phyloP scores from a whole-genome alignment of 305 asterid genomes.

The Fraxinus baroniana region DNA sequence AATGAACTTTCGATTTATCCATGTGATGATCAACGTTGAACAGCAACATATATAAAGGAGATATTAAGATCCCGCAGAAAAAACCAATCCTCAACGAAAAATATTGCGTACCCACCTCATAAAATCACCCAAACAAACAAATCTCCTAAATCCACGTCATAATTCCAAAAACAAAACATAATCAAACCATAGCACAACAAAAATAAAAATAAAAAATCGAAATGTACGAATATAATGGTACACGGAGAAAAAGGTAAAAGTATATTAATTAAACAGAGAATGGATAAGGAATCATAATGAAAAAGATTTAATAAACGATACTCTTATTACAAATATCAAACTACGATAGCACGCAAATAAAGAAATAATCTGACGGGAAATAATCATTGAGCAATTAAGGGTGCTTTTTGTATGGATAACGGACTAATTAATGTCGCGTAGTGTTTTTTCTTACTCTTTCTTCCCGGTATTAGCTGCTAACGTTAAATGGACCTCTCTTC shows the following conservation, averaged over 20 bases:
- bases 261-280: background rate
- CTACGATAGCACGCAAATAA: background rate
- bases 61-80: background rate
- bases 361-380: background rate
- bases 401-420: background rate
- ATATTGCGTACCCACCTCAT: background rate
- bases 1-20: background rate
- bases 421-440: background rate
- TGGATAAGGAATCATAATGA: background rate
- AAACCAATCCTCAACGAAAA: constrained; percentile 8
- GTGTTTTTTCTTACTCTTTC: background rate
- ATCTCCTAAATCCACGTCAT: constrained; percentile 17
- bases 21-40: background rate
- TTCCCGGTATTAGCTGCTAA: background rate
- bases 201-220: background rate
- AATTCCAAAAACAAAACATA: background rate
- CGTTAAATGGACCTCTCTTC: background rate
- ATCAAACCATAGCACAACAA: background rate
- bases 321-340: background rate
- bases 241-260: background rate
- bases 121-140: background rate
- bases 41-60: constrained; percentile 17
- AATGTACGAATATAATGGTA: background rate
- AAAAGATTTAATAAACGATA: background rate
- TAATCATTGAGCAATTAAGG: background rate